Evolutionary conservation across 2,329 filamentous ascomycete genomes (phyloP).

Genomic region (Talaromyces marneffei): DNA sequence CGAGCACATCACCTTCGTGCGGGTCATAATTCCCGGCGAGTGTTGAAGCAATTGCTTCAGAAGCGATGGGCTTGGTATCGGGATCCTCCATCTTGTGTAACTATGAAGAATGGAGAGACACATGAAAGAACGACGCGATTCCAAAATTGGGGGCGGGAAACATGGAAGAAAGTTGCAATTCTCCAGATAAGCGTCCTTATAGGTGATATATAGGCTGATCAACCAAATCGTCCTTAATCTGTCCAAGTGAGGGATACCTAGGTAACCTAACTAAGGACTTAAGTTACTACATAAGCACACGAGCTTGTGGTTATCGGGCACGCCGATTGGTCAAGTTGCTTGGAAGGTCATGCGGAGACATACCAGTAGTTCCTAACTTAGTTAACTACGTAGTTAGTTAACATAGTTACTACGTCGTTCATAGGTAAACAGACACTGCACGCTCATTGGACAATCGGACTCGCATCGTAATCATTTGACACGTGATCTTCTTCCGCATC

Average conservation of each 20-base stretch:
- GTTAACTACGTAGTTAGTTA: too few species aligned
- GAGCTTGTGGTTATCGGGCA: background rate
- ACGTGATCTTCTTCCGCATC: background rate
- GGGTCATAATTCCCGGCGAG: background rate
- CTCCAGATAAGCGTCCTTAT: background rate
- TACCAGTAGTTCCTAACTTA: too few species aligned
- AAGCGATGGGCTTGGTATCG: slow-evolving; percentile 1
- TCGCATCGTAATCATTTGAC: background rate
- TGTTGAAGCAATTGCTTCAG: background rate
- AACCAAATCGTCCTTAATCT: background rate
- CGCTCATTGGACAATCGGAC: background rate
- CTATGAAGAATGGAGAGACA: background rate
- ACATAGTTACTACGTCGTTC: too few species aligned
- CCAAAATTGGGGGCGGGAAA: background rate
- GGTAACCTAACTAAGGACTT: too few species aligned
- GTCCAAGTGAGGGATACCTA: background rate
- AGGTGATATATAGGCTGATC: background rate
- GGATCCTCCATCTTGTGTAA: slow-evolving; percentile 7
- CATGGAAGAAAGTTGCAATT: background rate
- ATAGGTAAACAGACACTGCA: background rate
- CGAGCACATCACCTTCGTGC: slow-evolving; percentile 7
- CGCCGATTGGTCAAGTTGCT: background rate
- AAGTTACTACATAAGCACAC: too few species aligned
- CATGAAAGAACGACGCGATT: background rate
- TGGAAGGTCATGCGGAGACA: background rate